phyloP scores from a whole-genome alignment of 345 rosid genomes.

The Syzygium oleosum region DNA sequence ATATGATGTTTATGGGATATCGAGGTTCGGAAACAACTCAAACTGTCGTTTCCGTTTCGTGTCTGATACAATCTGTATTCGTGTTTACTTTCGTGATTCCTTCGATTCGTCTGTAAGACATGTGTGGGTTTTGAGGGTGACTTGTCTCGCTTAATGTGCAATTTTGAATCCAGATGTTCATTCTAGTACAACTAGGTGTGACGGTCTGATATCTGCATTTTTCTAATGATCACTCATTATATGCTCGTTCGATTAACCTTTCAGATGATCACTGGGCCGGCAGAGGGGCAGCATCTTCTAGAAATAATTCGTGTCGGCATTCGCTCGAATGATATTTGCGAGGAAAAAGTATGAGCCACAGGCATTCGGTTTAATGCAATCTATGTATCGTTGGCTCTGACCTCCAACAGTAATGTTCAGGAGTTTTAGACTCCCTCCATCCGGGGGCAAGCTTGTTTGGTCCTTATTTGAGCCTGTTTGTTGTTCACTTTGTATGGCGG shows the following conservation, averaged over 20 bases:
- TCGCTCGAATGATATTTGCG: not conserved
- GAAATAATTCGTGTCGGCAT: not conserved
- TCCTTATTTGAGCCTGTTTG: not conserved
- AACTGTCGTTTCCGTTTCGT: not conserved
- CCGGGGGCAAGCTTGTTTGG: not conserved
- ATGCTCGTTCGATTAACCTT: not conserved
- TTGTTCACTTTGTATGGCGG: conserved; percentile 8
- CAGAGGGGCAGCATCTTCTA: not conserved
- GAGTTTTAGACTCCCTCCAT: not conserved
- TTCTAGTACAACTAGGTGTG: not conserved
- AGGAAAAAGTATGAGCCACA: not conserved
- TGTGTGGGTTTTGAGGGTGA: not conserved
- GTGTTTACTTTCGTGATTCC: not conserved
- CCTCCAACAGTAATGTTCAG: not conserved
- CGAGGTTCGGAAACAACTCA: not conserved
- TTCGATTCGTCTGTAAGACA: not conserved
- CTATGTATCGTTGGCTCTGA: not conserved
- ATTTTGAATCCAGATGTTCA: not conserved
- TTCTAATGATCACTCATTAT: not conserved
- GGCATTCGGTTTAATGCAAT: not conserved
- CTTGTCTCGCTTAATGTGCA: not conserved
- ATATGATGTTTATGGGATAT: not conserved
- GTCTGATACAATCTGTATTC: not conserved
- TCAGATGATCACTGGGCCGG: not conserved
- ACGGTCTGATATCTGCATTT: not conserved